phyloP scores from a whole-genome alignment of 139 green algal species.

The Chlorella sp. region DNA sequence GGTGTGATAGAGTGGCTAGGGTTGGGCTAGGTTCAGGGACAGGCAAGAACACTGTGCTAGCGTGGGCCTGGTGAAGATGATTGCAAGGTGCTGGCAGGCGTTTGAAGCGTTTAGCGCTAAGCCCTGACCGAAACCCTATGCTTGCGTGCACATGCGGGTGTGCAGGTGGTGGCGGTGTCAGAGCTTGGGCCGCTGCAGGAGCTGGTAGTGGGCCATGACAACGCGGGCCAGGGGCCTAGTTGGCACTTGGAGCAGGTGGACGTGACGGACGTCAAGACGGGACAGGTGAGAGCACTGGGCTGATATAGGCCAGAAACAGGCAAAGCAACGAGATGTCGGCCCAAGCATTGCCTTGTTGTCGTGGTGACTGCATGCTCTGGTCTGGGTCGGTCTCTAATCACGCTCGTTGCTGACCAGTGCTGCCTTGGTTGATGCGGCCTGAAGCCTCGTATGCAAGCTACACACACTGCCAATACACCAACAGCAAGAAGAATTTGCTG shows the following conservation, averaged over 20 bases:
- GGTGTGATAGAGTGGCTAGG: too few relatives aligned
- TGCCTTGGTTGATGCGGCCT: too few relatives aligned
- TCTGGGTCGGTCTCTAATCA: too few relatives aligned
- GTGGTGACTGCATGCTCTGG: too few relatives aligned
- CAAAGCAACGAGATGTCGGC: too few relatives aligned
- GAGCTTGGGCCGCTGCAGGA: conserved; percentile 34
- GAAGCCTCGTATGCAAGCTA: too few relatives aligned
- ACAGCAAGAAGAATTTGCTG: too few relatives aligned
- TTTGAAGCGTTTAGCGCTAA: neutral
- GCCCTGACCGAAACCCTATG: neutral
- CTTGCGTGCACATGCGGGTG: neutral
- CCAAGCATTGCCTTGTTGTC: too few relatives aligned
- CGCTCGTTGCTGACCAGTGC: too few relatives aligned
- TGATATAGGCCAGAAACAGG: too few relatives aligned
- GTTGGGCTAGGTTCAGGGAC: neutral
- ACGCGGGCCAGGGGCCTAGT: conserved; percentile 19
- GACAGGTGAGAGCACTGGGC: conserved; percentile 21
- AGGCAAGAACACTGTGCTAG: neutral
- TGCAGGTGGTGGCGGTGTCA: neutral
- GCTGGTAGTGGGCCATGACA: conserved; percentile 52
- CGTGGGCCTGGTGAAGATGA: neutral
- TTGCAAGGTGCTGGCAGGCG: neutral
- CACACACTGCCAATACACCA: too few relatives aligned
- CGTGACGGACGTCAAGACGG: conserved; percentile 29
- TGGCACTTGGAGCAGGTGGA: conserved; percentile 56